phyloP scores from a whole-genome alignment of 306 rosid genomes.

The Psophocarpus tetragonolobus region DNA sequence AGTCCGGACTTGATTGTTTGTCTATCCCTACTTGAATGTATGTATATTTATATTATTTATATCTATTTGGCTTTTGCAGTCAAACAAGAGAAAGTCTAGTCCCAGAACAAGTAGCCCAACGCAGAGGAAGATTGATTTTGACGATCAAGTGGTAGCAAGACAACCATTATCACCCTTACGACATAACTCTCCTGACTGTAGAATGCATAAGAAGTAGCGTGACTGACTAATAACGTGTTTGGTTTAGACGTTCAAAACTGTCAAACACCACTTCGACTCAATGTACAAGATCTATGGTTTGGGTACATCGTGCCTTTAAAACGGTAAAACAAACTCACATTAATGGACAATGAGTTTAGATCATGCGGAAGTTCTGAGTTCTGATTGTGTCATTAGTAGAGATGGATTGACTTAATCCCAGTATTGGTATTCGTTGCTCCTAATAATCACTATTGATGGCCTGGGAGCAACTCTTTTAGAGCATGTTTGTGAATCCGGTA shows the following conservation, averaged over 20 bases:
- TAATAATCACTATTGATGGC: slow-evolving; percentile 27
- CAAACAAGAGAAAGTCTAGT: slow-evolving; percentile 82
- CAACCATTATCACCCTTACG: slow-evolving; percentile 79
- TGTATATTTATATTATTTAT: background rate
- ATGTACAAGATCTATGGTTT: background rate
- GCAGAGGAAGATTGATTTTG: slow-evolving; percentile 66
- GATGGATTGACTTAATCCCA: background rate
- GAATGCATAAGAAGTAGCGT: slow-evolving; percentile 55
- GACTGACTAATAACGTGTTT: background rate
- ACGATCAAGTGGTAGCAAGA: slow-evolving; percentile 55
- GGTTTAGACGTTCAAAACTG: background rate
- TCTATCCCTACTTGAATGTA: background rate
- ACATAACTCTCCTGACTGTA: slow-evolving; percentile 65
- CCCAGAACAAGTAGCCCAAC: slow-evolving; percentile 52
- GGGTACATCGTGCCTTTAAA: background rate
- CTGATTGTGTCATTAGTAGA: slow-evolving; percentile 23
- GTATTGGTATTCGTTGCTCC: slow-evolving; percentile 24
- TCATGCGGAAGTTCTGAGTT: background rate
- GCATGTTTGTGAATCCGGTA: too few species aligned
- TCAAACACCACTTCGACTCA: background rate
- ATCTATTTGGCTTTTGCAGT: slow-evolving; percentile 53
- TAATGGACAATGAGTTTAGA: slow-evolving; percentile 1
- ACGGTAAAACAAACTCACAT: background rate
- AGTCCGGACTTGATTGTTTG: too few species aligned
- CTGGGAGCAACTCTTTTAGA: slow-evolving; percentile 29